Evolutionary conservation across 352 stramenopile species (phyloP), one percentile per base, ranked within the genome.

Genomic region (Phytophthora cactorum): DNA sequence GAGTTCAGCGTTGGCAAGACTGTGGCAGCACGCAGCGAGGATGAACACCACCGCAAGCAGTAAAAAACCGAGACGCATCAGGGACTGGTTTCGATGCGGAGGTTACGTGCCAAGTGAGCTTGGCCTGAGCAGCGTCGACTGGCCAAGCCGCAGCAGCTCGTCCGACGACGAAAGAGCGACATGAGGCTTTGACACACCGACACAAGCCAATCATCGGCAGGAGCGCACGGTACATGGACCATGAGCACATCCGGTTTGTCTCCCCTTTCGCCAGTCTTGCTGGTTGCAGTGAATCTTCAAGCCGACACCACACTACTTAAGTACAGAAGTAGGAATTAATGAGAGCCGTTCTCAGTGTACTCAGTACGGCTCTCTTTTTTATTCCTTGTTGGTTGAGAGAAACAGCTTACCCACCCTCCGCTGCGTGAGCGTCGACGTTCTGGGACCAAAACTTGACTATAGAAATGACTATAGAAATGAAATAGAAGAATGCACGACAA

Each of bases 171-270:
- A 36, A 47, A 43, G 53, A 65, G n/a, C 32, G 62, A 7, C 45
- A 59, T 11, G 39, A 59, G 62, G 45, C 62, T 64, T 64, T 54
- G 62, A 36, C 27, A 65, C 45, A 36, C 22, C 12, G 29, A 46
- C 36, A 50, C 44, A 59, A 70, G 53, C 61, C 61, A 69, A 69
- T 69, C 61, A 69, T 38, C 52, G n/a, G 17, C 12, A n/a, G 12
- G 2, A 60, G 22, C 17, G 36, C 17, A 36, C 6, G 31, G 58
- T 51, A 25, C 58, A 65, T 65, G 58, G 58, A 71, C 71, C 31
- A 25, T 47, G 52, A 31, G n/a, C 45, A 63, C 28, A 61, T 61
- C 39, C 11, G 4, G 27, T 31, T 57, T 12, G 12, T 14, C 17
- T 45, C 32, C 52, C 52, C 25, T 61, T 61, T 61, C 54, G 31